Base-by-base conservation (phyloP, 2,329 filamentous ascomycete species). In the Chalara sp. region DNA sequence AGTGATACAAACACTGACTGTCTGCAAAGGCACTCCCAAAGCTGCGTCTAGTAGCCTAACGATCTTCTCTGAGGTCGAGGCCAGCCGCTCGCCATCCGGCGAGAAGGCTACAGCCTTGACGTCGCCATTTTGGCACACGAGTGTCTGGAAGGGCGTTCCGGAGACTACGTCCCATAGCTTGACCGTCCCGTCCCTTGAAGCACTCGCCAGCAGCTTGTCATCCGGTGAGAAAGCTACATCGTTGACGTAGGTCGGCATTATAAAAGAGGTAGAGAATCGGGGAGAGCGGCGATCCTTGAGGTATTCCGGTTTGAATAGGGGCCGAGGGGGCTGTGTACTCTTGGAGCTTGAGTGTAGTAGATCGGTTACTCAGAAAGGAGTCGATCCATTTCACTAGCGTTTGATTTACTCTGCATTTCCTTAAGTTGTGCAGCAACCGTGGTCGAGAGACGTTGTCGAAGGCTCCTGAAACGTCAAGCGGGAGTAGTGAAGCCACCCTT, bases 241-340 rank as follows among this genome's bases (percentile, higher is more conserved):
- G n/a, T n/a, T n/a, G n/a, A n/a, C n/a, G 33, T 12, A 60, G 48
- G 29, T 59, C 57, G 0, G 56, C 47, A 32, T 61, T 64, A 53
- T 58, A 65, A 56, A 65, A 59, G 11, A 64, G 45, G 44, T 56
- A 63, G 11, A 64, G 56, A 45, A 63, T 60, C 32, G 53, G 59
- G 32, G 56, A 64, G 46, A 64, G 37, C 6, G 53, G 57, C 5
- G 58, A 53, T 32, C 41, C 47, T 47, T 53, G 32, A 5, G 47
- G 51, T 3, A 53, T 53, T 31, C 57, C 51, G 13, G 56, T 58
- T 52, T 51, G 43, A 13, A 51, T 50, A 30, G 49, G 45, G 37
- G 42, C 28, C 41, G 45, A 47, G n/a, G 47, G 13, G 37, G 46
- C 42, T 41, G 47, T 54, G 33, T 37, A 7, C 33, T 7, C n/a